A percentile compares a stretch with the other conserved stretches of the same genome.
These are phyloP conservation scores for Micractinium sp. DNA, from an alignment of 139 green algal species.

Conservation along the genomic window DNA sequence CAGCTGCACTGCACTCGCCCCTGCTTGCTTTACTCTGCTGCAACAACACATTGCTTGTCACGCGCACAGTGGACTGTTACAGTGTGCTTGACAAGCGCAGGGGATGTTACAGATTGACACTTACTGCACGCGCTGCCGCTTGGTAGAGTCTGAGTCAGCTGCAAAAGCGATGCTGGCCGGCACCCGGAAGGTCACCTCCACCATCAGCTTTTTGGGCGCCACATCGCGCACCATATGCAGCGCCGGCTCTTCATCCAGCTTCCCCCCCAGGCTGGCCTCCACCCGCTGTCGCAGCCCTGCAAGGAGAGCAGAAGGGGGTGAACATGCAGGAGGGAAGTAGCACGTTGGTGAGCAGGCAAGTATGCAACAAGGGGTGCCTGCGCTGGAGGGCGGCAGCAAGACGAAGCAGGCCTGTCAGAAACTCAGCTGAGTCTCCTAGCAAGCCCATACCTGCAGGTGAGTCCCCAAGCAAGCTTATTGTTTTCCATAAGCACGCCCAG, in stretches of 20 bases:
- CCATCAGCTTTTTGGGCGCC: conserved; percentile 93
- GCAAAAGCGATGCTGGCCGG: conserved; percentile 23
- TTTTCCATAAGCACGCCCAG: background rate
- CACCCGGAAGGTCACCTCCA: conserved; percentile 86
- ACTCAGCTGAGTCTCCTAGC: no score
- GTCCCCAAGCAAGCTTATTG: no score
- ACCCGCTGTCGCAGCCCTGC: conserved; percentile 64
- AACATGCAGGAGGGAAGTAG: background rate
- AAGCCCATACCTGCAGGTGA: no score
- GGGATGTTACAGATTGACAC: background rate
- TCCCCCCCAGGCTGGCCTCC: conserved; percentile 73
- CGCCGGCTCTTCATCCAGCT: conserved; percentile 47
- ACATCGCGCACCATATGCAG: conserved; percentile 88
- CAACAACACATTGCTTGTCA: no score
- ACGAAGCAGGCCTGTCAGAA: background rate
- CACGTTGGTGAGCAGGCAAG: background rate
- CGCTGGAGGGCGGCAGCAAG: background rate
- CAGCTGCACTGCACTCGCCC: no score
- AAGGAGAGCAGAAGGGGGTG: background rate
- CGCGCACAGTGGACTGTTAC: background rate
- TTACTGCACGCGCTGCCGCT: conserved; percentile 19
- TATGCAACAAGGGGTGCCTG: background rate
- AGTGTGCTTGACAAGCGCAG: background rate
- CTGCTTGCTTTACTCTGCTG: background rate
- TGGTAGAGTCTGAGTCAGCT: background rate